Conservation (phyloP, 768 basidiomycete genomes). For the Fistulinella prunicolor region DNA sequence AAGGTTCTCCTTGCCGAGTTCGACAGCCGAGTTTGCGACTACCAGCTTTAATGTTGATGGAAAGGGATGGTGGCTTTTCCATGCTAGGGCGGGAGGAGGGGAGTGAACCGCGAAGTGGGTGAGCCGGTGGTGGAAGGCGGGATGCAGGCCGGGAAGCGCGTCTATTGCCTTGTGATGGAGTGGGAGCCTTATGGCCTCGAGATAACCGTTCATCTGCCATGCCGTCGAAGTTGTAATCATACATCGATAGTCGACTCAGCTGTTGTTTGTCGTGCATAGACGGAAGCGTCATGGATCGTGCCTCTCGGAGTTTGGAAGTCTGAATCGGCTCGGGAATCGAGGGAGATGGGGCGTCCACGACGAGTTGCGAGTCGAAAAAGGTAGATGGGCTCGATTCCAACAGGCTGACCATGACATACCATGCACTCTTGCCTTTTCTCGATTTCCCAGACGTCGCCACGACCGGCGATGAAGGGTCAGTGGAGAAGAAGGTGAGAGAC, state of each 20-base stretch:
- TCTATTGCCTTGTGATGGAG: neutral
- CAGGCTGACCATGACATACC: slow-evolving; percentile 46
- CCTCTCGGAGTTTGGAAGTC: neutral
- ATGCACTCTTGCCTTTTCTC: slow-evolving; percentile 7
- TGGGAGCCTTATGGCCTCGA: neutral
- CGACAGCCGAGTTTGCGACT: slow-evolving; percentile 12
- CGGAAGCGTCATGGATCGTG: slow-evolving; percentile 1
- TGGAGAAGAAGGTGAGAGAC: slow-evolving; percentile 23
- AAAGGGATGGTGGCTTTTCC: neutral
- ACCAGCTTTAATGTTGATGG: slow-evolving; percentile 7
- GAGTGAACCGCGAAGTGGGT: neutral
- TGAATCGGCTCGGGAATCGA: neutral
- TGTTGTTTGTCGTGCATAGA: neutral
- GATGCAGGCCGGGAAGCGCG: neutral
- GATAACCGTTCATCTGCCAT: neutral
- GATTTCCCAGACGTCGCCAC: slow-evolving; percentile 3
- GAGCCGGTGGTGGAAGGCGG: neutral
- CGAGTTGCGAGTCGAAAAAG: slow-evolving; percentile 14
- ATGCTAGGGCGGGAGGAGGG: neutral
- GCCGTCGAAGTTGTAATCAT: neutral
- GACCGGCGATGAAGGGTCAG: neutral
- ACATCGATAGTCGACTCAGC: neutral
- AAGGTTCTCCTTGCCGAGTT: neutral
- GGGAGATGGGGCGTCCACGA: slow-evolving; percentile 3
- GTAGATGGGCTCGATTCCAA: slow-evolving; percentile 20